Evolutionary conservation across 1,139 yeast genomes (phyloP), one percentile per base, ranked within the genome.

Genomic region (Candida anutae): DNA sequence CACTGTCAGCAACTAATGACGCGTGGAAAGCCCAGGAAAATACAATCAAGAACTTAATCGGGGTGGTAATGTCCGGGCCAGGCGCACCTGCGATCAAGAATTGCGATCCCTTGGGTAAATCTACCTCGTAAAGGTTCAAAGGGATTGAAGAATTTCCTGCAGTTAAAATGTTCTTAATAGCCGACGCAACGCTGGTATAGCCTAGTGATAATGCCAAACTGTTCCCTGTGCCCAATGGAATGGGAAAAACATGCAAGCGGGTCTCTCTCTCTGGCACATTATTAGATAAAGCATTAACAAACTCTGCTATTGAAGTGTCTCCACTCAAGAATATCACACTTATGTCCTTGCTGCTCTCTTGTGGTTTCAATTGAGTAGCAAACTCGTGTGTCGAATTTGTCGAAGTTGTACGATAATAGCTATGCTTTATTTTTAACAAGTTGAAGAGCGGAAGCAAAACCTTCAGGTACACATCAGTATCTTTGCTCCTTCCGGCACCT

Each of bases 171-270:
- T 57, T 54, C 4, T 62, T 46, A 1, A 80, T 60, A 0, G 61
- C 58, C 4, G 62, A 44, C 2, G 66, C 52, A 16, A 60, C 59
- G 10, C 45, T 42, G 1, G 40, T 37, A 12, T 74, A 44, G 1
- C 74, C 76, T 6, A 78, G 42, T 0, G 94, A 77, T 13, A 72
- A 66, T 2, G 85, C 72, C 31, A 84, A 58, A 6, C 94, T 87
- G 46, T 87, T 87, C 0, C 95, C 96, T 0, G 95, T 79, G 1
- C 97, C 97, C 30, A 77, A 64, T 0, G 96, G 94, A 14, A 87
- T 55, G 3, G 76, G 68, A 8, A 63, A 55, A 2, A 82, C 28
- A n/a, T n/a, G n/a, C n/a, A n/a, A n/a, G n/a, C n/a, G n/a, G n/a
- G n/a, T n/a, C n/a, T n/a, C n/a, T n/a, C n/a, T n/a, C n/a, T n/a